Conservation (phyloP, 2,329 filamentous ascomycete genomes). For the Ascosphaera aggregata region DNA sequence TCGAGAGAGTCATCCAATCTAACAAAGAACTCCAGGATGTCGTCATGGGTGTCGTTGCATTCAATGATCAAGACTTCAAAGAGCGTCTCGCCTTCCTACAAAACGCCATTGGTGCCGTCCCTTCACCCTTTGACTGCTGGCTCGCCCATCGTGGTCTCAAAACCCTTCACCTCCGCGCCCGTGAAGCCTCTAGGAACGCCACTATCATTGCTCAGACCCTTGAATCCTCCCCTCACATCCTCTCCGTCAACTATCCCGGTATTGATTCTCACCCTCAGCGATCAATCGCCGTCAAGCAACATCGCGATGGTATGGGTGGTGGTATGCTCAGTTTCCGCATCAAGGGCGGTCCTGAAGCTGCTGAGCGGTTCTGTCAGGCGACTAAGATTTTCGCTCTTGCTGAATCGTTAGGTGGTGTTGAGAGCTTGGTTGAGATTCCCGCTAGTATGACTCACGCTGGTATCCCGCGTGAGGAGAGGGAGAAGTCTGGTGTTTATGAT, state of each 20-base stretch:
- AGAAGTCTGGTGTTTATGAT: constrained; percentile 84
- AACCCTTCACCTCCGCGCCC: constrained; percentile 79
- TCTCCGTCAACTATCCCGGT: constrained; percentile 88
- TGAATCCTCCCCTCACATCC: constrained; percentile 56
- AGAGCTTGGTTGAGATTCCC: constrained; percentile 78
- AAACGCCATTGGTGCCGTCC: constrained; percentile 90
- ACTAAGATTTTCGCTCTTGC: constrained; percentile 84
- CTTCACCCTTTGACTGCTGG: constrained; percentile 92
- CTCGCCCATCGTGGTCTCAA: constrained; percentile 92
- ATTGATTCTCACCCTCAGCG: constrained; percentile 71
- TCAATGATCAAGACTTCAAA: constrained; percentile 65
- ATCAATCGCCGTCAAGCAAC: constrained; percentile 66
- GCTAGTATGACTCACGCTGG: constrained; percentile 94
- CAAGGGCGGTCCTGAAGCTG: constrained; percentile 60
- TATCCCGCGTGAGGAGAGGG: constrained; percentile 72
- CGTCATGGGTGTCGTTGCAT: constrained; percentile 89
- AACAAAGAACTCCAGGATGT: constrained; percentile 37
- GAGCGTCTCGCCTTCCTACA: constrained; percentile 71
- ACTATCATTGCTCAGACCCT: constrained; percentile 52
- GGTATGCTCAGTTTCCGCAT: constrained; percentile 97
- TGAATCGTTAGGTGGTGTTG: constrained; percentile 77
- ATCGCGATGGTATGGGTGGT: constrained; percentile 81
- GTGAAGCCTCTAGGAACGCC: constrained; percentile 66
- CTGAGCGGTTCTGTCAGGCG: constrained; percentile 74
- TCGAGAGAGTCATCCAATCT: constrained; percentile 3